phyloP scores from a whole-genome alignment of 169 alveolate species.

The Eimeria necatrix region DNA sequence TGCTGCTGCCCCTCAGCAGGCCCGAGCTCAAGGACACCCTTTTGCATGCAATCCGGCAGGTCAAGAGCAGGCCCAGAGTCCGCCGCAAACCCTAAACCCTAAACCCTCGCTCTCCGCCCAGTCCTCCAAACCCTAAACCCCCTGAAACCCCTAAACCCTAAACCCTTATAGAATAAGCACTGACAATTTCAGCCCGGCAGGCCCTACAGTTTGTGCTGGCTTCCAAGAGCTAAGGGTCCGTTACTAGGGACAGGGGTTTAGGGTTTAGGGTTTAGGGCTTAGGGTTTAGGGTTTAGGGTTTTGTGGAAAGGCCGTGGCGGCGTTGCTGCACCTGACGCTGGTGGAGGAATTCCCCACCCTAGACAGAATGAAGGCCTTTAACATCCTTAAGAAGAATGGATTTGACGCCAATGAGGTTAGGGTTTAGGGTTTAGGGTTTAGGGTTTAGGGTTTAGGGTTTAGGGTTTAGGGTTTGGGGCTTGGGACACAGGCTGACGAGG shows the following conservation, averaged over 20 bases:
- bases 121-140: not conserved
- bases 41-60: not conserved
- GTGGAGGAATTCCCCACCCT: constrained; percentile 40
- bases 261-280: not conserved
- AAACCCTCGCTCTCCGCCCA: constrained; percentile 3
- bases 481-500: not conserved
- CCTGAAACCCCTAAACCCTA: no score
- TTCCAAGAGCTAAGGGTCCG: no score
- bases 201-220: no score
- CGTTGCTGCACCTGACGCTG: constrained; percentile 52
- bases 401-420: constrained; percentile 64
- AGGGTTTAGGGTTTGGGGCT: not conserved
- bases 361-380: constrained; percentile 29
- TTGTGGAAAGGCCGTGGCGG: constrained; percentile 49
- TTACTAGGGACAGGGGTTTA: not conserved
- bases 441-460: constrained; percentile 46
- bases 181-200: no score
- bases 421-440: constrained; percentile 18
- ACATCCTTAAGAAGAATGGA: not conserved
- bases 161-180: no score
- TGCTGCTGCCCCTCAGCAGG: constrained; percentile 21
- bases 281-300: constrained; percentile 37
- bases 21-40: constrained; percentile 24
- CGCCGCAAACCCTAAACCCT: constrained; percentile 9
- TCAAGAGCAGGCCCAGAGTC: constrained; percentile 10